Conservation (phyloP, 805 yeast species). For the Kregervanrija delftensis region DNA sequence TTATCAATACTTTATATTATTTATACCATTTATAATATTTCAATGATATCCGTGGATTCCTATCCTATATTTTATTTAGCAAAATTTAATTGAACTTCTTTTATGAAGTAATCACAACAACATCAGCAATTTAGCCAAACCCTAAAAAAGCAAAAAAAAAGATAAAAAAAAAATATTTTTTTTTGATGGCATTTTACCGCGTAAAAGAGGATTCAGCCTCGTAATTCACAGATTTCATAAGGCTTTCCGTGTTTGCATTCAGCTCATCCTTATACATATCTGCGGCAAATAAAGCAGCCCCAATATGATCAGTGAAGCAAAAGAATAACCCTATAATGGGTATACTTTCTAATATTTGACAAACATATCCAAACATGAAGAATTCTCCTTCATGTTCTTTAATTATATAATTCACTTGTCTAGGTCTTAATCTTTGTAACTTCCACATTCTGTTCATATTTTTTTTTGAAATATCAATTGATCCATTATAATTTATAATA, state of each 20-base stretch:
- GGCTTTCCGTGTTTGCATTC: constrained; percentile 8
- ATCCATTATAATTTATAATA: constrained; percentile 12
- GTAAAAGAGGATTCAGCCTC: neutral
- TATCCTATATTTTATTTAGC: too few relatives aligned
- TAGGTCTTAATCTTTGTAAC: constrained; percentile 18
- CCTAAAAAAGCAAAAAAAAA: neutral
- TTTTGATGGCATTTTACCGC: neutral
- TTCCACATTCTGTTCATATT: constrained; percentile 18
- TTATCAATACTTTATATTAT: too few relatives aligned
- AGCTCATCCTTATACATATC: constrained; percentile 13
- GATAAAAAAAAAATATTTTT: neutral
- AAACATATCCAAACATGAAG: constrained; percentile 44
- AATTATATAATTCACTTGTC: constrained; percentile 20
- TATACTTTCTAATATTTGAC: constrained; percentile 43
- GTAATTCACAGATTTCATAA: neutral
- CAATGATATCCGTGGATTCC: too few relatives aligned
- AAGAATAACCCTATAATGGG: constrained; percentile 41
- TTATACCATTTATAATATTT: too few relatives aligned
- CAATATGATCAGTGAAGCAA: constrained; percentile 53
- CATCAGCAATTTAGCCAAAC: too few relatives aligned
- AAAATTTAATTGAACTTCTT: too few relatives aligned
- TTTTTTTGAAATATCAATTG: constrained; percentile 12
- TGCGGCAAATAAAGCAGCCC: constrained; percentile 58
- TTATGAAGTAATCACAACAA: too few relatives aligned
- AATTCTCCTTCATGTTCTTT: constrained; percentile 33